phyloP scores from a whole-genome alignment of 352 stramenopile species.

The Phytophthora cajani region DNA sequence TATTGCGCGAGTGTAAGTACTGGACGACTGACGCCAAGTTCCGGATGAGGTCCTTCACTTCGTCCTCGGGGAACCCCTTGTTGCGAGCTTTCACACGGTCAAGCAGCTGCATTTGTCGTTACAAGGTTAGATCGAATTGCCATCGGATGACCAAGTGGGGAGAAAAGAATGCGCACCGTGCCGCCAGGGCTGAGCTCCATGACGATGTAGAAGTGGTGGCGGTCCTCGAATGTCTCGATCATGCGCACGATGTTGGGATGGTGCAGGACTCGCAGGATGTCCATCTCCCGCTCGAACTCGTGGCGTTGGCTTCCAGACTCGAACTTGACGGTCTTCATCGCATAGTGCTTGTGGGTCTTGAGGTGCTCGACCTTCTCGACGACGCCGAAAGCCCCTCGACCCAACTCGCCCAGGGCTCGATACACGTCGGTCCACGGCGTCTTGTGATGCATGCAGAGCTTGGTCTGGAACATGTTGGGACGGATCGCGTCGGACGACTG shows the following conservation, averaged over 20 bases:
- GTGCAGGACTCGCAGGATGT: slow-evolving; percentile 76
- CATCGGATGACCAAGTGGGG: neutral
- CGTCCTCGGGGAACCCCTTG: slow-evolving; percentile 58
- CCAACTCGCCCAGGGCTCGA: slow-evolving; percentile 58
- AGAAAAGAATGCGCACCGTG: slow-evolving; percentile 44
- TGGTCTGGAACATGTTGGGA: slow-evolving; percentile 82
- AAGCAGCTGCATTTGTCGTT: slow-evolving; percentile 37
- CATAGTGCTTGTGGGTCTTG: slow-evolving; percentile 68
- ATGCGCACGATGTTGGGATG: slow-evolving; percentile 85
- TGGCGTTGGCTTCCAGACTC: slow-evolving; percentile 60
- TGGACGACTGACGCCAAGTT: slow-evolving; percentile 80
- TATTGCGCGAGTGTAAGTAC: slow-evolving; percentile 83
- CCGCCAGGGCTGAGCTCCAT: slow-evolving; percentile 81
- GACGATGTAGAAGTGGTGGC: slow-evolving; percentile 86
- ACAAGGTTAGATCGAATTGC: neutral
- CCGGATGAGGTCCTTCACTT: slow-evolving; percentile 63
- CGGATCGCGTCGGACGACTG: slow-evolving; percentile 57
- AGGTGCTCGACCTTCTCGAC: slow-evolving; percentile 80
- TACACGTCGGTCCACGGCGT: slow-evolving; percentile 55
- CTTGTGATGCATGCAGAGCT: slow-evolving; percentile 80
- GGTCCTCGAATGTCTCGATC: slow-evolving; percentile 81
- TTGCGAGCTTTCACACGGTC: slow-evolving; percentile 61
- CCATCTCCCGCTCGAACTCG: slow-evolving; percentile 83
- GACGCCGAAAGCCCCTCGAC: slow-evolving; percentile 75
- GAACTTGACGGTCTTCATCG: slow-evolving; percentile 85